These are phyloP conservation scores for Tuber brumale DNA, from an alignment of 495 filamentous ascomycete genomes.

Conservation along the genomic window DNA sequence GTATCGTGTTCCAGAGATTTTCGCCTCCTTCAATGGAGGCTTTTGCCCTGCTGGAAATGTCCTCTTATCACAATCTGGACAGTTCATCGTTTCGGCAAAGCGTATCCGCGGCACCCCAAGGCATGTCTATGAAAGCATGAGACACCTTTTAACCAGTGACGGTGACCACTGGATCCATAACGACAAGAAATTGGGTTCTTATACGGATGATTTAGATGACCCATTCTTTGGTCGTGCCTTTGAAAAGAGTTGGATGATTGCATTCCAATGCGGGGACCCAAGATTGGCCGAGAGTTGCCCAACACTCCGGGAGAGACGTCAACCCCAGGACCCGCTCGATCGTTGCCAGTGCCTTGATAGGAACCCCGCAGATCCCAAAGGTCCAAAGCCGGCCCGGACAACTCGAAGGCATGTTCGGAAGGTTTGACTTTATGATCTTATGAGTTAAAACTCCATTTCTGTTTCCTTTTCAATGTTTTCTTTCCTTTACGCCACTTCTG, in stretches of 20 bases:
- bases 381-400: background rate
- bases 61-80: conserved; percentile 46
- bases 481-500: background rate
- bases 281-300: conserved; percentile 45
- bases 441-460: background rate
- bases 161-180: conserved; percentile 40
- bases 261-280: conserved; percentile 44
- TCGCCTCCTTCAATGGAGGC: conserved; percentile 29
- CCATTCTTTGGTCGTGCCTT: conserved; percentile 46
- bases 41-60: conserved; percentile 24
- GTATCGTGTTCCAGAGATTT: conserved; percentile 40
- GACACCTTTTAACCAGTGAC: conserved; percentile 41
- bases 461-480: background rate
- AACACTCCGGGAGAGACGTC: conserved; percentile 42
- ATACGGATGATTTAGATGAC: conserved; percentile 39
- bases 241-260: conserved; percentile 46
- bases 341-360: conserved; percentile 47
- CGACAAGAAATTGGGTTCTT: conserved; percentile 28
- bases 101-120: conserved; percentile 44
- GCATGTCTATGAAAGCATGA: conserved; percentile 41
- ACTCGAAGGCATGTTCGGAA: background rate
- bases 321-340: conserved; percentile 35
- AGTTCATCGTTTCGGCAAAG: conserved; percentile 46
- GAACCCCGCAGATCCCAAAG: background rate
- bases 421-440: background rate